Conservation (phyloP, 225 moss, liverwort and hornwort genomes). For the Climacium dendroides region DNA sequence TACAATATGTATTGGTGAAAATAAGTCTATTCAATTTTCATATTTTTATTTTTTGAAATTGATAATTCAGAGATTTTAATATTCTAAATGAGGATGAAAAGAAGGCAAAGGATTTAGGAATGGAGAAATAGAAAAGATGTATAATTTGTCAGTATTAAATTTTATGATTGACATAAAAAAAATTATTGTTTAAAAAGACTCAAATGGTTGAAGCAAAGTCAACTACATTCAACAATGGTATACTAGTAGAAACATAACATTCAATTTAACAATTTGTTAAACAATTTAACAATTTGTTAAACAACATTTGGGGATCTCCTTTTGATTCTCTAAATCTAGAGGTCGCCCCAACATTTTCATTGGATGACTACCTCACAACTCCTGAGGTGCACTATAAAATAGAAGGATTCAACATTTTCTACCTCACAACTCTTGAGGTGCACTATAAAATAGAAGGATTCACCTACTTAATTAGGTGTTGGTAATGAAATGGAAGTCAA, state of each 20-base stretch:
- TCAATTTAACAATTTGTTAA: no score
- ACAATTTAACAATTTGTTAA: no score
- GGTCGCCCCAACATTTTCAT: accelerated
- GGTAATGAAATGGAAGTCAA: background rate
- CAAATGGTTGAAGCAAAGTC: background rate
- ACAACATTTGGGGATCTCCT: accelerated
- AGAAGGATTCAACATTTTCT: background rate
- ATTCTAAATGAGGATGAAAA: background rate
- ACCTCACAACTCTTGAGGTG: background rate
- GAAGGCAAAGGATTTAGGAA: background rate
- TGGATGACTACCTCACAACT: background rate
- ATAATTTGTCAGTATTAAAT: no score
- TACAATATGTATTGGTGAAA: background rate
- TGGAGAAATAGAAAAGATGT: background rate
- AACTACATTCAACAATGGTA: background rate
- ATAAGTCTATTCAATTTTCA: background rate
- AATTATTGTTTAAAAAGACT: background rate
- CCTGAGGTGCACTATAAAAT: background rate
- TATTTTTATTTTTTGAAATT: no score
- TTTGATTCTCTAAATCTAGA: background rate
- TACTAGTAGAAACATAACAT: background rate
- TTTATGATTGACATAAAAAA: background rate
- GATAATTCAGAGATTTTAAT: background rate
- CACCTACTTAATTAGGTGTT: background rate
- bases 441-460: background rate